A percentile compares a stretch with the other conserved stretches of the same genome.
Evolutionary conservation across 139 green algal species (phyloP).

Genomic region (Pseudopediastrum boryanum): DNA sequence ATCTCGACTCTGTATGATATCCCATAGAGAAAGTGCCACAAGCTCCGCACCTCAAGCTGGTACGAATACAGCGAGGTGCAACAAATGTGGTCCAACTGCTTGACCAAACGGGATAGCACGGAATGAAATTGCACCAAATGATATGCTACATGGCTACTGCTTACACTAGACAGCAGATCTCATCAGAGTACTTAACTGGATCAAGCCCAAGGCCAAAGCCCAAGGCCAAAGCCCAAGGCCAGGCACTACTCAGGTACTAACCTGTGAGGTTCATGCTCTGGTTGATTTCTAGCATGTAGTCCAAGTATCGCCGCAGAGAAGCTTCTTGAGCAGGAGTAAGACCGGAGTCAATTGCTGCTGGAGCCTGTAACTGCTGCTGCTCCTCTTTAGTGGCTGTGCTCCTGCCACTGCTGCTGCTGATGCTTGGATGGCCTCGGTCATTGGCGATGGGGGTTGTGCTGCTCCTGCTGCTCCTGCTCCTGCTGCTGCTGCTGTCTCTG

Average conservation of each 20-base stretch:
- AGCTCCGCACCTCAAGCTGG: no score
- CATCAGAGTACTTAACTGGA: no score
- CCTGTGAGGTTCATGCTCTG: constrained; percentile 83
- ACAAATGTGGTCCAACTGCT: background rate
- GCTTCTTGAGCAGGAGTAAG: constrained; percentile 31
- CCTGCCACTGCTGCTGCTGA: background rate
- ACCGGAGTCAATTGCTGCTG: background rate
- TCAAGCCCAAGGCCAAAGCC: no score
- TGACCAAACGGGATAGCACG: background rate
- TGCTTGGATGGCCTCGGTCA: background rate
- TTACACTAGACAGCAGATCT: background rate
- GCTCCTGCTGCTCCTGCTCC: constrained; percentile 22
- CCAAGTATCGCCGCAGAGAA: constrained; percentile 65
- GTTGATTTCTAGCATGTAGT: constrained; percentile 74
- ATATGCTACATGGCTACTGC: background rate
- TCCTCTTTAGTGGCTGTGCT: background rate
- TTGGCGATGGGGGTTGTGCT: background rate
- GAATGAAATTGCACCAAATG: background rate
- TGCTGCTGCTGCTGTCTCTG: background rate
- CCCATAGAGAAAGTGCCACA: no score
- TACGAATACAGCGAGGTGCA: background rate
- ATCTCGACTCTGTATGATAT: no score
- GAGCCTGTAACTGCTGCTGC: background rate
- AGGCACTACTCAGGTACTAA: background rate
- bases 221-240: background rate